Evolutionary conservation across 2,329 filamentous ascomycete species (phyloP).

Genomic region (Fusarium sp.): DNA sequence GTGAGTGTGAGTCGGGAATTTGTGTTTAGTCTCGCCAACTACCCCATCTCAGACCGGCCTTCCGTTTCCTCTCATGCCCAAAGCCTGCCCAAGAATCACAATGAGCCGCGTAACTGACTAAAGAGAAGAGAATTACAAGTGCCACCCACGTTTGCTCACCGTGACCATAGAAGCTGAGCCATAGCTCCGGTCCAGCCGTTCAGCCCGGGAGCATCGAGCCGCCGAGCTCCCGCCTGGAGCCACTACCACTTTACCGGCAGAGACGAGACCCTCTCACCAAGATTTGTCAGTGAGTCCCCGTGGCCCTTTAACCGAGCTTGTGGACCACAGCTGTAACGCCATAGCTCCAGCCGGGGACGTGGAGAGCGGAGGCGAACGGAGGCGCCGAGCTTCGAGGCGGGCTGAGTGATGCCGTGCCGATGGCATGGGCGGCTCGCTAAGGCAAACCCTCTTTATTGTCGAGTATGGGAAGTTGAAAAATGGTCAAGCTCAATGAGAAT

Average conservation of each 20-base stretch:
- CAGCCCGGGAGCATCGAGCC: conserved; percentile 6
- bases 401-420: not conserved
- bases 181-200: not conserved
- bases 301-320: not conserved
- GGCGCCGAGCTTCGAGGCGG: conserved; percentile 30
- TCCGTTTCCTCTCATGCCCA: not conserved
- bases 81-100: not conserved
- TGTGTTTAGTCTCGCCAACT: not conserved
- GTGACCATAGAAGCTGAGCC: not conserved
- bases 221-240: not conserved
- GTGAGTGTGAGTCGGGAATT: not conserved
- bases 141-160: not conserved
- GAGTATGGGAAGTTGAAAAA: not conserved
- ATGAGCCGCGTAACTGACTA: not conserved
- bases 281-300: conserved; percentile 24
- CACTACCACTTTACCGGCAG: not conserved
- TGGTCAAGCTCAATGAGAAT: not conserved
- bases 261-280: not conserved
- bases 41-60: not conserved
- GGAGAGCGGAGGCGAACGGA: conserved; percentile 30
- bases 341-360: not conserved
- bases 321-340: not conserved
- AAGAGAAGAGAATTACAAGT: not conserved
- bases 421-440: not conserved
- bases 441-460: not conserved